These are phyloP conservation scores for Asparagopsis taxiformis DNA, from an alignment of 31 red algal species.

Conservation along the genomic window DNA sequence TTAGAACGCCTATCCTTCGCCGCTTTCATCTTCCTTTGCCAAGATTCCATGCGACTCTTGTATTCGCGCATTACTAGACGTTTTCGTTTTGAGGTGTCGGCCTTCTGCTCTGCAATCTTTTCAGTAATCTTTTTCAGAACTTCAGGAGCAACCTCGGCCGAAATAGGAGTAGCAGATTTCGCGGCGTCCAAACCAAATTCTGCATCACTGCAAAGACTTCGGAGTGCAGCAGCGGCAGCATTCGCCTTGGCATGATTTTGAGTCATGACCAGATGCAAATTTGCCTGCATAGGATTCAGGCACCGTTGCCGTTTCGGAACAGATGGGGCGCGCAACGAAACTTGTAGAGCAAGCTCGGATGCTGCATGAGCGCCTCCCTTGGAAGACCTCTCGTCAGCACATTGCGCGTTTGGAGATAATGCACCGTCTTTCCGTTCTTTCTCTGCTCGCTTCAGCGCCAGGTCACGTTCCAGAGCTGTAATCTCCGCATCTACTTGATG, in stretches of 20 bases:
- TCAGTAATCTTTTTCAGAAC: neutral
- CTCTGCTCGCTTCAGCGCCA: neutral
- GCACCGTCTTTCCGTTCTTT: neutral
- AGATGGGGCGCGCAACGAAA: too few species aligned
- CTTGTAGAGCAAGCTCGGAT: too few species aligned
- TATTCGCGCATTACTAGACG: constrained; percentile 23
- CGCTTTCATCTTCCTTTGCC: constrained; percentile 29
- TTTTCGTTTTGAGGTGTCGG: constrained; percentile 16
- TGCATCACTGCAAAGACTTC: constrained; percentile 12
- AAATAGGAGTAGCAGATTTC: neutral
- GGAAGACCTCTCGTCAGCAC: too few species aligned
- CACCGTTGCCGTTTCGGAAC: too few species aligned
- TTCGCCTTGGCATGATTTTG: constrained; percentile 6
- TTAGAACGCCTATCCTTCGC: constrained; percentile 45
- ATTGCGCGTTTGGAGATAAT: neutral
- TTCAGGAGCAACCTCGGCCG: constrained; percentile 6
- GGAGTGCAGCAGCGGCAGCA: constrained; percentile 10
- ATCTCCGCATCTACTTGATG: constrained; percentile 29
- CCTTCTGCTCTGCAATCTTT: constrained; percentile 11
- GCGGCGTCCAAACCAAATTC: neutral
- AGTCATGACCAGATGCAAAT: neutral
- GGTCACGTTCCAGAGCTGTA: constrained; percentile 8
- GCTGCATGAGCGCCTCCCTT: too few species aligned
- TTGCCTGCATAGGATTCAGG: neutral
- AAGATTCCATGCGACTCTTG: constrained; percentile 7